These are phyloP conservation scores for Galerina sulciceps DNA, from an alignment of 768 basidiomycete species.

Conservation along the genomic window DNA sequence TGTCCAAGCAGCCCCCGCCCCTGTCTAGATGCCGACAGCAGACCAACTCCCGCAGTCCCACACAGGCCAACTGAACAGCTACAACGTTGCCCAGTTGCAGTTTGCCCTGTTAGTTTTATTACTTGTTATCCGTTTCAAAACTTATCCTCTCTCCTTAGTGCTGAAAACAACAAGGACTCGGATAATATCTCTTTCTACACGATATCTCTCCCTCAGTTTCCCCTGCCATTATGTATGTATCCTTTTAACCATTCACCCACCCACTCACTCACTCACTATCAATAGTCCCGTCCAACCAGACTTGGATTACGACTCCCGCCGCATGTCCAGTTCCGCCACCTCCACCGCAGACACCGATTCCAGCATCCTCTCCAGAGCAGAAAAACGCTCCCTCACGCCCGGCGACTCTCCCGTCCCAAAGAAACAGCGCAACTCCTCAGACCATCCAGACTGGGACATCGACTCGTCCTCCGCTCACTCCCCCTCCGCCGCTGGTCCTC, in stretches of 20 bases:
- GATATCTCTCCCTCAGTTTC: constrained; percentile 52
- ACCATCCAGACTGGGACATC: constrained; percentile 38
- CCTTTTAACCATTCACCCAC: constrained; percentile 12
- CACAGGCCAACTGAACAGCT: constrained; percentile 53
- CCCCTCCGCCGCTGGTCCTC: constrained; percentile 25
- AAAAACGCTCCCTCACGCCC: constrained; percentile 65
- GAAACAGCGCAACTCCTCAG: constrained; percentile 43
- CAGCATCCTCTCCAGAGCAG: constrained; percentile 57
- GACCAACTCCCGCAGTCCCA: constrained; percentile 39
- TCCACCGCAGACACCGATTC: constrained; percentile 73
- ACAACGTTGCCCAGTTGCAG: constrained; percentile 68
- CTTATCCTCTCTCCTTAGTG: neutral
- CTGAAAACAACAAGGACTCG: constrained; percentile 29
- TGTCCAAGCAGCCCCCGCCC: constrained; percentile 20
- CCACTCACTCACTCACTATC: constrained; percentile 18
- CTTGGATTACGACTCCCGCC: constrained; percentile 63
- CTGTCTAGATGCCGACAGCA: constrained; percentile 59
- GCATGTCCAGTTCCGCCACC: constrained; percentile 80
- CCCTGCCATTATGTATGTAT: constrained; percentile 48
- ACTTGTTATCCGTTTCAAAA: constrained; percentile 31
- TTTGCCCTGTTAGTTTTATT: constrained; percentile 49
- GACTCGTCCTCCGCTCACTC: constrained; percentile 32
- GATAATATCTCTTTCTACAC: constrained; percentile 33
- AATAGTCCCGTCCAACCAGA: constrained; percentile 47
- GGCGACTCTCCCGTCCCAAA: constrained; percentile 58